Base-by-base conservation (phyloP, 305 asterid genomes). In the Euphrasia arctica region DNA sequence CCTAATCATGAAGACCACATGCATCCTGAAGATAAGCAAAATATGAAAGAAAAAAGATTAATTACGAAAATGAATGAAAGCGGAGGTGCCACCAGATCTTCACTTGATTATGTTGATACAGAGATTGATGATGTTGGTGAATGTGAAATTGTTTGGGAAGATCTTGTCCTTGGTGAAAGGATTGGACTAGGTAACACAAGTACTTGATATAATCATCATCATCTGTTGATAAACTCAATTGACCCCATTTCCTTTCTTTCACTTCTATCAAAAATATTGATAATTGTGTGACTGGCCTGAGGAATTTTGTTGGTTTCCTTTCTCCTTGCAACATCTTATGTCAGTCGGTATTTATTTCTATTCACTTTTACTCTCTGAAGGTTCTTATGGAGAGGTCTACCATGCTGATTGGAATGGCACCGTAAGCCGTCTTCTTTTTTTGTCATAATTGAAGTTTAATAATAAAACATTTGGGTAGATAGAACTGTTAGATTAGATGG, bases 351-450 rank as follows among this genome's bases (percentile, higher is more conserved):
- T 67, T 68, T 32, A 29, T 65, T 58, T 49, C n/a, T 58, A 51
- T 27, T 63, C 63, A 50, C 62, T 62, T 52, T 18, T 25, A 31
- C 54, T 74, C 34, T 64, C 73, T 78, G 69, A 86, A 94, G 99
- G 99, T 80, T 94, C 99, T 12, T 94, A 94, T 73, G 99, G 99
- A 58, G 99, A 94, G 81, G 99, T 91, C 70, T 94, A 91, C 78
- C 97, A 77, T 78, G 99, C 97, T 54, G 99, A 94, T 79, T 94
- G 96, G 99, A 94, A 94, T 80, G 98, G 98, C 82, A 91, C 96
- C 54, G 99, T 94, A 78, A 86, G 98, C 79, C 34, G 39, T 75
- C 77, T 52, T 60, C 69, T 49, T 49, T 65, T 50, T 57, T 69
- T 60, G 60, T 45, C 42, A 58, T 61, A 43, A 52, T 45, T 64